Evolutionary conservation across 345 rosid genomes (phyloP).

Genomic region (Bruguiera sexangula): DNA sequence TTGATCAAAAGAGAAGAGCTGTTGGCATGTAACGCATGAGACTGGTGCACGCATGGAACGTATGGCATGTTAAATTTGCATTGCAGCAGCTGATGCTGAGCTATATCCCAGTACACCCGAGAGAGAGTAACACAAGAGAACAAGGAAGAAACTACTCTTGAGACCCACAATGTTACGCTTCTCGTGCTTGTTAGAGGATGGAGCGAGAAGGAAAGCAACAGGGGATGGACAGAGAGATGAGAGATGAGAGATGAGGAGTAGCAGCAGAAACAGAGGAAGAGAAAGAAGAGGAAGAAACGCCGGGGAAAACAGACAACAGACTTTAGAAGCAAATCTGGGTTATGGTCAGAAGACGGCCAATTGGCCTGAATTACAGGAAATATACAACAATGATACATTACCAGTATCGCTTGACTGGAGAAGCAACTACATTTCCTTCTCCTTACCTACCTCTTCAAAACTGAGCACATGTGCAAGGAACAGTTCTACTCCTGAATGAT

Average conservation of each 20-base stretch:
- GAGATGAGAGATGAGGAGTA: background rate
- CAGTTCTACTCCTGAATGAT: conserved; percentile 13
- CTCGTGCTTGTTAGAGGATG: background rate
- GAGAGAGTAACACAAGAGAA: background rate
- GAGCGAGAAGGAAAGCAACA: background rate
- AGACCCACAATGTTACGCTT: background rate
- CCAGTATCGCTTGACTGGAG: conserved; percentile 4
- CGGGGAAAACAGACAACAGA: background rate
- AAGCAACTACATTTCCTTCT: conserved; percentile 7
- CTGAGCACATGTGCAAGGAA: conserved; percentile 20
- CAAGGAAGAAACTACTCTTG: background rate
- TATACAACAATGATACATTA: conserved; percentile 26
- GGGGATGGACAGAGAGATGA: background rate
- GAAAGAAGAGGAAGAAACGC: background rate
- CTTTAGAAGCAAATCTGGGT: background rate
- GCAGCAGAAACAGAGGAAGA: background rate
- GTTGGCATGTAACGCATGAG: too few species aligned
- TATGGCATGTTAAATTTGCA: too few species aligned
- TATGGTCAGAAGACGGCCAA: conserved; percentile 2
- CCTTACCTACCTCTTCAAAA: conserved; percentile 25
- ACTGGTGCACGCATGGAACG: too few species aligned
- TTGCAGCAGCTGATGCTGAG: too few species aligned
- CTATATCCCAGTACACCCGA: too few species aligned
- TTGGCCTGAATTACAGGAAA: conserved; percentile 24
- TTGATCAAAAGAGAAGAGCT: background rate